Evolutionary conservation across 352 stramenopile species (phyloP).

Genomic region (Halophytophthora batemanensis): DNA sequence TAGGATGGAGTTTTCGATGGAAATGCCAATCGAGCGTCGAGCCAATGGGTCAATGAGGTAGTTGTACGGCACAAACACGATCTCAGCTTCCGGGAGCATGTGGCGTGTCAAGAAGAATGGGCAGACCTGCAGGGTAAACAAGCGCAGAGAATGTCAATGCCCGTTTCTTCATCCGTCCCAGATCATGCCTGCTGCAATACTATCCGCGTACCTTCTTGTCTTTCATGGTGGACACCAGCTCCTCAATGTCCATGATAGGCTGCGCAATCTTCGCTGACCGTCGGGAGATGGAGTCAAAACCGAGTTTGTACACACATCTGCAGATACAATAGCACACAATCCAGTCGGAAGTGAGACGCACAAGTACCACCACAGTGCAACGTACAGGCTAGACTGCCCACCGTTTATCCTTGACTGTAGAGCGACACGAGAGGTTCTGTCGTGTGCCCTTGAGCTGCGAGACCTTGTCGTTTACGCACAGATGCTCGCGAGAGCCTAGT

Average conservation of each 20-base stretch:
- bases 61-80: constrained; percentile 99
- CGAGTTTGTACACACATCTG: constrained; percentile 76
- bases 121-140: constrained; percentile 76
- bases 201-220: constrained; percentile 50
- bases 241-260: constrained; percentile 98
- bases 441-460: constrained; percentile 76
- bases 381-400: constrained; percentile 19
- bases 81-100: constrained; percentile 91
- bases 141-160: constrained; percentile 1
- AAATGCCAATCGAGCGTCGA: constrained; percentile 90
- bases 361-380: background rate
- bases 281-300: constrained; percentile 65
- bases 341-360: background rate
- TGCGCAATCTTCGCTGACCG: constrained; percentile 45
- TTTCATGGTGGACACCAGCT: constrained; percentile 90
- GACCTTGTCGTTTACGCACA: constrained; percentile 96
- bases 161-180: constrained; percentile 21
- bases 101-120: constrained; percentile 96
- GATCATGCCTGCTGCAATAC: background rate
- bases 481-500: constrained; percentile 94
- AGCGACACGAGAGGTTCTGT: constrained; percentile 86
- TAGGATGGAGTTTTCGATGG: constrained; percentile 95
- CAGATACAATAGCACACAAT: background rate
- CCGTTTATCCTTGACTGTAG: constrained; percentile 88
- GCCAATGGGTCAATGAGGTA: constrained; percentile 97